These are phyloP conservation scores for Rubia balearica DNA, from an alignment of 305 asterid species.

Conservation along the genomic window DNA sequence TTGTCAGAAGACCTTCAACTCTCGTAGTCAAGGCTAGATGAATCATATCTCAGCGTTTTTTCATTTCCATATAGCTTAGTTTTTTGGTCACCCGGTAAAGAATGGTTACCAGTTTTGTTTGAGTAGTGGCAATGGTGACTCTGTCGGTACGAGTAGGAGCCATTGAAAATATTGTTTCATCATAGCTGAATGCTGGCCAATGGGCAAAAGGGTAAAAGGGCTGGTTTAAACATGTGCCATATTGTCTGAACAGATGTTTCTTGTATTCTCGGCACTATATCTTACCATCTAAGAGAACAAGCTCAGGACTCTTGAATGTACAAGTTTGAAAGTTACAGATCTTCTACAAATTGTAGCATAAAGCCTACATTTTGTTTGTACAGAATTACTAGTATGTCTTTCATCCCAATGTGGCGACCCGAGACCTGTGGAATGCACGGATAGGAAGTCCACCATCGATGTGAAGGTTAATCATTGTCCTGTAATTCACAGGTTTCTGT, in stretches of 20 bases:
- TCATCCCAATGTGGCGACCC: neutral
- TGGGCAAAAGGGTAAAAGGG: too few species aligned
- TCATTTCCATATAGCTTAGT: neutral
- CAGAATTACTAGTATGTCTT: neutral
- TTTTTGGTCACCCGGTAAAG: neutral
- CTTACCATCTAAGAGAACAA: neutral
- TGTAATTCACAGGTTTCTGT: constrained; percentile 34
- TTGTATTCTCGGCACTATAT: neutral
- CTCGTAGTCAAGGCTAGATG: constrained; percentile 14
- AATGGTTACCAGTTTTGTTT: neutral
- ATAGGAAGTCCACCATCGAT: constrained; percentile 61
- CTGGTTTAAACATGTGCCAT: too few species aligned
- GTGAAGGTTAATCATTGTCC: constrained; percentile 53
- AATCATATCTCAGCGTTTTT: neutral
- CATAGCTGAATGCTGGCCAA: too few species aligned
- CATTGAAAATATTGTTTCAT: neutral
- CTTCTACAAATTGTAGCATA: neutral
- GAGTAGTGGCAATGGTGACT: neutral
- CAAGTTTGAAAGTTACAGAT: neutral
- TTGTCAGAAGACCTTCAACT: constrained; percentile 14
- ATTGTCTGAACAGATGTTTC: too few species aligned
- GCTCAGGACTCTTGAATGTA: neutral
- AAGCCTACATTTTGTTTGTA: neutral
- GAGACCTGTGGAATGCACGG: constrained; percentile 24
- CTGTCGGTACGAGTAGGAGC: neutral